Evolutionary conservation across 768 basidiomycete genomes (phyloP), one percentile per base, ranked within the genome.

Genomic region (Xerocomus spinulosus): DNA sequence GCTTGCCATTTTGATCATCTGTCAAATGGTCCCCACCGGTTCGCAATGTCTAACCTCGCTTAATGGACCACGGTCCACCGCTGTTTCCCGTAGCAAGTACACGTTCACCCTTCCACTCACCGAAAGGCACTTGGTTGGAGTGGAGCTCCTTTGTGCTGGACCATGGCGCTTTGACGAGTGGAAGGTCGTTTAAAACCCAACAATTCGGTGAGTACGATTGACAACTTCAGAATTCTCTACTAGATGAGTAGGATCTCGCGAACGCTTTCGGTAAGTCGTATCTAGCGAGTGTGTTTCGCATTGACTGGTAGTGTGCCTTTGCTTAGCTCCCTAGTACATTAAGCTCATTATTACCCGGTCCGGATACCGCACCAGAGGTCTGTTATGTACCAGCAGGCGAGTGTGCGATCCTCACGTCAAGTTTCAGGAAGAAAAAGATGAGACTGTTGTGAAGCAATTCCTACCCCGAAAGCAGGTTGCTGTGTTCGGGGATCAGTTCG

Each of bases 191-290:
- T 66, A 60, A 64, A 67, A 49, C 28, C 21, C 29, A 15, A 21
- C 21, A 4, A 44, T n/a, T 14, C 42, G 23, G 18, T 30, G 32
- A 33, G 37, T 28, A 38, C 5, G 44, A 18, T 21, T 14, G 33
- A 26, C 28, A 34, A 24, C 21, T 30, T 48, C 20, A 44, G 44
- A 34, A 33, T 35, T 34, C 14, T 25, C 14, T 10, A 21, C n/a
- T 26, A 25, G 20, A 67, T 64, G 67, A 58, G 64, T 64, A 62
- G 59, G 61, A 49, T 64, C 55, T 67, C 67, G 1, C 59, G 61
- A 52, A 61, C 54, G 6, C 46, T 58, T 49, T 67, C 58, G 42
- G 65, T 68, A 35, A 61, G 64, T 35, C 45, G 35, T 39, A 4
- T 37, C 35, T 25, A 6, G 14, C 23, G 4, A 18, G 30, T 4